These are phyloP conservation scores for Plasmodium gaboni DNA, from an alignment of 169 alveolate species.

Conservation along the genomic window DNA sequence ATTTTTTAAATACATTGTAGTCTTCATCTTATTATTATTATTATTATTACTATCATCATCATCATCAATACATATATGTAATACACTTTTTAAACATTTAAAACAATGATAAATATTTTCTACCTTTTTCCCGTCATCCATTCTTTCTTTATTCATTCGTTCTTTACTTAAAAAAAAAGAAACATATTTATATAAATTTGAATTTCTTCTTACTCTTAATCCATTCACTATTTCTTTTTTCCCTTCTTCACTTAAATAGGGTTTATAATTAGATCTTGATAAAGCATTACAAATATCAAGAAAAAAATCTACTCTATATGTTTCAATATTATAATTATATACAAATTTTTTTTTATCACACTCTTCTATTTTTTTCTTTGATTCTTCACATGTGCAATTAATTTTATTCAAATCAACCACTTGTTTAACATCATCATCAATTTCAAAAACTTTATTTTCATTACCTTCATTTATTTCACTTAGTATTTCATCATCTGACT, in stretches of 20 bases:
- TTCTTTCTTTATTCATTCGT: slow-evolving; percentile 66
- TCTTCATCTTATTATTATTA: background rate
- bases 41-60: slow-evolving; percentile 11
- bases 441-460: slow-evolving; percentile 13
- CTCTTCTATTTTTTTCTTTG: slow-evolving; percentile 61
- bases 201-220: slow-evolving; percentile 69
- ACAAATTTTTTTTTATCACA: slow-evolving; percentile 55
- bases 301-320: slow-evolving; percentile 71
- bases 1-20: background rate
- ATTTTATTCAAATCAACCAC: slow-evolving; percentile 53
- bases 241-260: slow-evolving; percentile 72
- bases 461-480: slow-evolving; percentile 51
- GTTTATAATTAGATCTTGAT: slow-evolving; percentile 64
- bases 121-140: slow-evolving; percentile 69
- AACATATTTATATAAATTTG: slow-evolving; percentile 73
- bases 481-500: slow-evolving; percentile 45
- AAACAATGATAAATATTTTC: slow-evolving; percentile 74
- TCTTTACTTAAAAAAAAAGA: slow-evolving; percentile 77
- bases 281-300: slow-evolving; percentile 75
- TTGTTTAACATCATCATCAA: slow-evolving; percentile 70
- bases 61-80: slow-evolving; percentile 65
- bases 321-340: slow-evolving; percentile 57
- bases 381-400: slow-evolving; percentile 74
- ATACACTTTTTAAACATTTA: slow-evolving; percentile 71
- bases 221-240: slow-evolving; percentile 69